phyloP scores from a whole-genome alignment of 2,329 filamentous ascomycete genomes.

The Xylariaceae sp. region DNA sequence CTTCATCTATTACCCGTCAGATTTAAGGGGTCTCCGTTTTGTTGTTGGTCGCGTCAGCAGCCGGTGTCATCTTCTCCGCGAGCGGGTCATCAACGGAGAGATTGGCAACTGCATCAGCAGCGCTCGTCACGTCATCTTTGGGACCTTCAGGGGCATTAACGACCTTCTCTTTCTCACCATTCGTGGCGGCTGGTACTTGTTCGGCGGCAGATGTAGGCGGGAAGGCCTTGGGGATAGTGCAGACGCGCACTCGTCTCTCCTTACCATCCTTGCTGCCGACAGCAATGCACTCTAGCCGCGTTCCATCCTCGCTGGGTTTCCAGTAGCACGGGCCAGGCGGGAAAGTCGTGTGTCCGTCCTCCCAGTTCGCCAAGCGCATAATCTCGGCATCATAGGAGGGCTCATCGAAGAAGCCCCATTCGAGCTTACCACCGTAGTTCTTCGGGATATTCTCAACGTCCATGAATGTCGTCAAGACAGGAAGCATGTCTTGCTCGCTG shows the following conservation, averaged over 20 bases:
- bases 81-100: conserved; percentile 10
- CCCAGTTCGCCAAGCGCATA: conserved; percentile 42
- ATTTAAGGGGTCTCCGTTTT: conserved; percentile 10
- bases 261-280: conserved; percentile 45
- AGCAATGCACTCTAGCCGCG: conserved; percentile 47
- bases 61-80: conserved; percentile 12
- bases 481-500: conserved; percentile 62
- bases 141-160: conserved; percentile 3
- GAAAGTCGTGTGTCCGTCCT: conserved; percentile 48
- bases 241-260: conserved; percentile 44
- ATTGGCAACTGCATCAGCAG: conserved; percentile 14
- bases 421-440: conserved; percentile 80
- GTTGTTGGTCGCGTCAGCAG: conserved; percentile 2
- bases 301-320: conserved; percentile 44
- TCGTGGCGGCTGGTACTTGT: background rate
- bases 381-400: conserved; percentile 44
- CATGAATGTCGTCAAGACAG: conserved; percentile 76
- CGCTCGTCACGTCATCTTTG: background rate
- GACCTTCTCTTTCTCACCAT: conserved; percentile 13
- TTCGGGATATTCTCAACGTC: conserved; percentile 79
- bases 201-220: conserved; percentile 22
- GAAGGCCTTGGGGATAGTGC: conserved; percentile 45
- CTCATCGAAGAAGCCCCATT: conserved; percentile 81
- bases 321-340: conserved; percentile 54
- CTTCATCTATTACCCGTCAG: background rate